phyloP scores from a whole-genome alignment of 2,329 filamentous ascomycete genomes.

The Macrophomina pseudophaseolina region DNA sequence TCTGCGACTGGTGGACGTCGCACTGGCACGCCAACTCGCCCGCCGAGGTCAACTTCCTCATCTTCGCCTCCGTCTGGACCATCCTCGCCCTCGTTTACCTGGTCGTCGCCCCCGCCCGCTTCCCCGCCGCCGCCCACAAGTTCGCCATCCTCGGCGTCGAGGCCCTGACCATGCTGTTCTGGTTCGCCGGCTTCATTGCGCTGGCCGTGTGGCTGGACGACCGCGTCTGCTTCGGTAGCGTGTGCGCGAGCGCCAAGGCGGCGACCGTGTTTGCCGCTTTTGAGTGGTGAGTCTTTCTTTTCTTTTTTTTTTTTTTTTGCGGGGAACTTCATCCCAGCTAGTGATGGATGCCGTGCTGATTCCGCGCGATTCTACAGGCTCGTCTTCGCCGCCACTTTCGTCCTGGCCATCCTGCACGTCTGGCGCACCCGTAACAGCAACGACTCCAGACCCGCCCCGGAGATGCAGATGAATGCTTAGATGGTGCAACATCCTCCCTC shows the following conservation, averaged over 20 bases:
- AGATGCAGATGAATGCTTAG: conserved; percentile 38
- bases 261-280: conserved; percentile 71
- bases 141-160: conserved; percentile 71
- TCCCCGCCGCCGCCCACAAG: conserved; percentile 64
- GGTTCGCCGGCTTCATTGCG: conserved; percentile 86
- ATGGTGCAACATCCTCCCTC: neutral
- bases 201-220: conserved; percentile 69
- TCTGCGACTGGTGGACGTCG: conserved; percentile 58
- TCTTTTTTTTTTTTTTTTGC: neutral
- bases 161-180: conserved; percentile 78
- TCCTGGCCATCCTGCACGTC: conserved; percentile 55
- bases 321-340: too few relatives aligned
- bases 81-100: conserved; percentile 70
- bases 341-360: neutral
- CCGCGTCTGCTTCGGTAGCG: conserved; percentile 58
- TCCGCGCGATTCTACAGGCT: conserved; percentile 43
- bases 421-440: conserved; percentile 45
- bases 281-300: conserved; percentile 54
- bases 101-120: conserved; percentile 67
- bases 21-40: conserved; percentile 61
- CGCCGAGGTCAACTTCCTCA: conserved; percentile 72
- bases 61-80: conserved; percentile 81
- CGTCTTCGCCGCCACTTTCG: conserved; percentile 57
- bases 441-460: conserved; percentile 40
- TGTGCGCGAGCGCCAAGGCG: conserved; percentile 67